phyloP scores from a whole-genome alignment of 2,329 filamentous ascomycete genomes.

The Venturia pyrina region DNA sequence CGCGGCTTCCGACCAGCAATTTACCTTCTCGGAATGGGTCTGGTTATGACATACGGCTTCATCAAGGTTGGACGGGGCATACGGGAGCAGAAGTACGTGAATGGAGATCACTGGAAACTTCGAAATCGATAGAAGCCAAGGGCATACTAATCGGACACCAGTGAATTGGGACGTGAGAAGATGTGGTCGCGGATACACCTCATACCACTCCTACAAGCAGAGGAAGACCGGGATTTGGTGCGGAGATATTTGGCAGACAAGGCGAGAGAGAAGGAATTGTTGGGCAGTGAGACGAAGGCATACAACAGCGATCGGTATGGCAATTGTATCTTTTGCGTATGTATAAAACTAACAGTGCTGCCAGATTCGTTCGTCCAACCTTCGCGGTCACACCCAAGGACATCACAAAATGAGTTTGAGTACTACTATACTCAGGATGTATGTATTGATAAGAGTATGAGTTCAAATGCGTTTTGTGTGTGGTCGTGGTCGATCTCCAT shows the following conservation, averaged over 20 bases:
- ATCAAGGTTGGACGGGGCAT: slow-evolving; percentile 75
- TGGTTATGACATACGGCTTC: slow-evolving; percentile 82
- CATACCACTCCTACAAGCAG: slow-evolving; percentile 86
- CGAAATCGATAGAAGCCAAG: not conserved
- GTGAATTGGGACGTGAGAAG: slow-evolving; percentile 91
- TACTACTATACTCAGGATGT: not conserved
- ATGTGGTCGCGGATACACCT: slow-evolving; percentile 96
- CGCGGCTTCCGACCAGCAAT: slow-evolving; percentile 78
- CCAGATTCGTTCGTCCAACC: slow-evolving; percentile 71
- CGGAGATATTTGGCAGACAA: slow-evolving; percentile 77
- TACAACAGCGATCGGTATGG: slow-evolving; percentile 78
- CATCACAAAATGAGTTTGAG: not conserved
- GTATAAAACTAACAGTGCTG: slow-evolving; percentile 12
- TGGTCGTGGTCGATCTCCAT: not conserved
- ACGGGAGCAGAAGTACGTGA: slow-evolving; percentile 77
- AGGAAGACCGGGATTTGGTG: slow-evolving; percentile 93
- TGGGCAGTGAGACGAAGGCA: slow-evolving; percentile 73
- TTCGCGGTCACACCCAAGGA: slow-evolving; percentile 57
- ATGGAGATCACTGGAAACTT: not conserved
- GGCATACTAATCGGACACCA: slow-evolving; percentile 28
- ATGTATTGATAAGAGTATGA: slow-evolving; percentile 1
- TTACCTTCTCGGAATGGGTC: slow-evolving; percentile 66
- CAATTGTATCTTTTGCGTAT: slow-evolving; percentile 26
- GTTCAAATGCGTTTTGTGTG: not conserved
- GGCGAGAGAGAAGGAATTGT: slow-evolving; percentile 78